Evolutionary conservation across 2,329 filamentous ascomycete species (phyloP).

Genomic region (Botrytis galanthina): DNA sequence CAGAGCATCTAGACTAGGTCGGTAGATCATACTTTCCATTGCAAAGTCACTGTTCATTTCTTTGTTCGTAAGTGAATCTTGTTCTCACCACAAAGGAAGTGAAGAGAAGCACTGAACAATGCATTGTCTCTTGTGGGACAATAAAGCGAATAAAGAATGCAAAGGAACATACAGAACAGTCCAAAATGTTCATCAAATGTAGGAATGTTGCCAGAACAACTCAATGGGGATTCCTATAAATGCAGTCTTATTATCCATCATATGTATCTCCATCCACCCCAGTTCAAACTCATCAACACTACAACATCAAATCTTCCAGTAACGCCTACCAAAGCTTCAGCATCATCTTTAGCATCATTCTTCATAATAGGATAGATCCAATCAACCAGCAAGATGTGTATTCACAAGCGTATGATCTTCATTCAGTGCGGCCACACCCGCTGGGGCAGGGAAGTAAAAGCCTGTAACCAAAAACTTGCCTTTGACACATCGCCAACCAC

Average conservation of each 20-base stretch:
- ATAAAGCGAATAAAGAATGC: not conserved
- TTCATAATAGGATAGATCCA: not conserved
- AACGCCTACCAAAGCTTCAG: conserved; percentile 1
- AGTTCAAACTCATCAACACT: not conserved
- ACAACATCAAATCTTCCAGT: not conserved
- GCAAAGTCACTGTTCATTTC: not conserved
- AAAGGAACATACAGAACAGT: not conserved
- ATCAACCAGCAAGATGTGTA: conserved; percentile 14
- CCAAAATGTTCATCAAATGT: not conserved
- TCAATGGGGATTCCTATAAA: not conserved
- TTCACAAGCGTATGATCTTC: not conserved
- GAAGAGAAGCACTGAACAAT: not conserved
- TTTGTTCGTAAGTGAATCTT: not conserved
- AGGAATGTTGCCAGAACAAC: not conserved
- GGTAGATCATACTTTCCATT: not conserved
- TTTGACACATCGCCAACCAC: not conserved
- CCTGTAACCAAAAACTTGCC: conserved; percentile 2
- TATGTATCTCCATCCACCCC: not conserved
- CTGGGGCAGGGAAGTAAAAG: not conserved
- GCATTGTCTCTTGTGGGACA: not conserved
- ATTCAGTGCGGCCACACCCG: not conserved
- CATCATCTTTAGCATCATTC: not conserved
- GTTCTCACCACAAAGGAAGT: not conserved
- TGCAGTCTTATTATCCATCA: not conserved
- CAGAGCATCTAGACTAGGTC: not conserved